Evolutionary conservation across 2,329 filamentous ascomycete genomes (phyloP).

Genomic region (Aspergillus viridinutans): DNA sequence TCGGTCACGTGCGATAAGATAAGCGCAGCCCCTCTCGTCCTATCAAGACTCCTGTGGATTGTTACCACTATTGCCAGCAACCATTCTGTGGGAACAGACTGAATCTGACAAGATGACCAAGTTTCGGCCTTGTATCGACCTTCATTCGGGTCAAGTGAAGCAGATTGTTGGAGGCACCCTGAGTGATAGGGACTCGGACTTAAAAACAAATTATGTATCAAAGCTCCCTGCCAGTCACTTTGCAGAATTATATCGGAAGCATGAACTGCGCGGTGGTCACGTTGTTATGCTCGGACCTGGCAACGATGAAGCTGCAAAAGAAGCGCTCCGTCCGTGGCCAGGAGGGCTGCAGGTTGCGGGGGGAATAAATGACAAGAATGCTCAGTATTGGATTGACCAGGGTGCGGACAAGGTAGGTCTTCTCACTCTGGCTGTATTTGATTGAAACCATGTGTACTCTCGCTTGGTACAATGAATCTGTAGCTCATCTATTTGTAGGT

Average conservation of each 20-base stretch:
- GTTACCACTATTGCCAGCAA: slow-evolving; percentile 10
- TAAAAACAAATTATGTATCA: slow-evolving; percentile 93
- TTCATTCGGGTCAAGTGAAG: slow-evolving; percentile 96
- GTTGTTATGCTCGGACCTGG: slow-evolving; percentile 94
- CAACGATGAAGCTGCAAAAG: slow-evolving; percentile 73
- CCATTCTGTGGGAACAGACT: slow-evolving; percentile 4
- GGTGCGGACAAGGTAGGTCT: slow-evolving; percentile 79
- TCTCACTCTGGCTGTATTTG: slow-evolving; percentile 4
- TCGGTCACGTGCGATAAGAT: slow-evolving; percentile 40
- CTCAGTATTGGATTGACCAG: slow-evolving; percentile 75
- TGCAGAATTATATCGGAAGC: slow-evolving; percentile 72
- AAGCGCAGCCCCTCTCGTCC: slow-evolving; percentile 18
- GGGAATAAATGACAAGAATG: slow-evolving; percentile 85
- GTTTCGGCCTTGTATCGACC: slow-evolving; percentile 94
- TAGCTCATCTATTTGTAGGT: slow-evolving; percentile 56
- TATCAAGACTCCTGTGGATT: slow-evolving; percentile 10
- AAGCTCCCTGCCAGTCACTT: slow-evolving; percentile 76
- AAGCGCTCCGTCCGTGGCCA: slow-evolving; percentile 76
- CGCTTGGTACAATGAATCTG: neutral
- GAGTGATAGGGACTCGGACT: slow-evolving; percentile 58
- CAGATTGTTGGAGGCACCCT: slow-evolving; percentile 97
- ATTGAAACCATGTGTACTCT: neutral
- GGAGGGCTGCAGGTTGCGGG: slow-evolving; percentile 82
- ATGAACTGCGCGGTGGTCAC: slow-evolving; percentile 73
- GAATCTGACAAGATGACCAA: slow-evolving; percentile 65